Conservation (phyloP, 352 stramenopile genomes). For the Hyaloperonospora brassicae region DNA sequence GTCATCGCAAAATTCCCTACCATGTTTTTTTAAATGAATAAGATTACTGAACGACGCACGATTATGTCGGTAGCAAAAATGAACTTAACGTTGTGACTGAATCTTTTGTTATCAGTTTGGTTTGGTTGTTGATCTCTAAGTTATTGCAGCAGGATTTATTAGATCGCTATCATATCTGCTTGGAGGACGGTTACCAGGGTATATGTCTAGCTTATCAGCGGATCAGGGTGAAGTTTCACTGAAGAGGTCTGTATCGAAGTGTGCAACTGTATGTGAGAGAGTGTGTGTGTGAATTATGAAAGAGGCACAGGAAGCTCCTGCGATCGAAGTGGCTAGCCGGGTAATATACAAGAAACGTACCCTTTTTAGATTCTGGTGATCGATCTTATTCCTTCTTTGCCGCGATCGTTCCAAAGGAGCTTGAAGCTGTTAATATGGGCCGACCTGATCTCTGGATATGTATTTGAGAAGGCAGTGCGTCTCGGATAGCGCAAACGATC, state of each 20-base stretch:
- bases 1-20: too few relatives aligned
- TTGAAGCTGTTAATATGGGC: too few relatives aligned
- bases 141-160: too few relatives aligned
- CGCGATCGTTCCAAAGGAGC: neutral
- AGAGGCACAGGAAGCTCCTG: neutral
- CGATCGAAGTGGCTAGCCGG: neutral
- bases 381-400: neutral
- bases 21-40: too few relatives aligned
- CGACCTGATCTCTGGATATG: too few relatives aligned
- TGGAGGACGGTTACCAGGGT: too few relatives aligned
- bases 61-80: too few relatives aligned
- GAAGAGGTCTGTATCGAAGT: neutral
- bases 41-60: too few relatives aligned
- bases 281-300: conserved; percentile 1
- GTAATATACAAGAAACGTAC: neutral
- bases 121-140: neutral
- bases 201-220: neutral
- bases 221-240: neutral
- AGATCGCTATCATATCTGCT: too few relatives aligned
- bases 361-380: neutral
- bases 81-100: too few relatives aligned
- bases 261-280: neutral
- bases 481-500: too few relatives aligned
- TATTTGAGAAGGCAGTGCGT: neutral
- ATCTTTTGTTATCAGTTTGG: too few relatives aligned